Evolutionary conservation across 305 asterid genomes (phyloP).

Genomic region (Caryopteris hybrid): DNA sequence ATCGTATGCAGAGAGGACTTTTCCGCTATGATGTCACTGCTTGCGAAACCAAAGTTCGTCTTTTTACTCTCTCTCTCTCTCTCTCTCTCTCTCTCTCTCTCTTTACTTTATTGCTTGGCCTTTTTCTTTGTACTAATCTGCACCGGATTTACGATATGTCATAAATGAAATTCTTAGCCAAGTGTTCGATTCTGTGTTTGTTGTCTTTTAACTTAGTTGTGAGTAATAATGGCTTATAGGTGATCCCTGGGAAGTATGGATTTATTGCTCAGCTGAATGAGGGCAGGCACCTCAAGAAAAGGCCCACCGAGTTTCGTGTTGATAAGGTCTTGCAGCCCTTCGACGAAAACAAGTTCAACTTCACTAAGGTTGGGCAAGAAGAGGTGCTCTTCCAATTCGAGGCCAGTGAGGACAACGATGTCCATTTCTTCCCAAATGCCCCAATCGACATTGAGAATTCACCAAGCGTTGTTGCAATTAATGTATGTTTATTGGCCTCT

Average conservation of each 20-base stretch:
- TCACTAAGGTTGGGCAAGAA: constrained; percentile 83
- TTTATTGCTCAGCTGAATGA: constrained; percentile 87
- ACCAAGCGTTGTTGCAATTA: constrained; percentile 78
- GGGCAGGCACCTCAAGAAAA: constrained; percentile 91
- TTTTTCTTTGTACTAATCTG: neutral
- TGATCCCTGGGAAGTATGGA: constrained; percentile 78
- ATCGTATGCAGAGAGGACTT: constrained; percentile 82
- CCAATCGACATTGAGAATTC: constrained; percentile 53
- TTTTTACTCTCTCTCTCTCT: neutral
- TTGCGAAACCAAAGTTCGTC: constrained; percentile 80
- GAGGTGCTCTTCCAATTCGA: constrained; percentile 76
- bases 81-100: too few species aligned
- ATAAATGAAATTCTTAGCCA: neutral
- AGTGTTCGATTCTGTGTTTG: neutral
- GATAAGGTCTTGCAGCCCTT: constrained; percentile 89
- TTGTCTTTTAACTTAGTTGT: neutral
- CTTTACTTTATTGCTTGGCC: too few species aligned
- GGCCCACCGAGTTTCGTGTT: constrained; percentile 92
- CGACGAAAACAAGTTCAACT: constrained; percentile 77
- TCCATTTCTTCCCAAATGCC: constrained; percentile 53
- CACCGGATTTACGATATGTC: neutral
- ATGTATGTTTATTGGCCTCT: constrained; percentile 36
- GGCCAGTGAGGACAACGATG: constrained; percentile 41
- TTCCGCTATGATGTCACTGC: constrained; percentile 95
- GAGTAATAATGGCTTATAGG: constrained; percentile 33